Evolutionary conservation across 306 rosid genomes (phyloP).

Genomic region (Hylodesmum podocarpum): DNA sequence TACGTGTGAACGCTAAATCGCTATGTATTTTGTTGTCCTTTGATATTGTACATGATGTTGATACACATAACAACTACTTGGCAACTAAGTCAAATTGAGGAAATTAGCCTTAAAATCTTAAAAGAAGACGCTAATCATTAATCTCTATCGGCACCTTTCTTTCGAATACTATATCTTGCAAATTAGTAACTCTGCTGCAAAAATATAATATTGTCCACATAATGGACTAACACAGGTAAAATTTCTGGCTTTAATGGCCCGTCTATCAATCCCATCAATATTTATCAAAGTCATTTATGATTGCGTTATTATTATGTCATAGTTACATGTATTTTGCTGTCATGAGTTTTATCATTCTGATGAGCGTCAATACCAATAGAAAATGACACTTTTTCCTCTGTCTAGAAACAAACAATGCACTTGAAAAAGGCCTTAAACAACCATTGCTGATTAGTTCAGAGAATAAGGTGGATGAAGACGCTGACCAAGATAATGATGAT

Average conservation of each 20-base stretch:
- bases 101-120: not conserved
- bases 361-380: constrained; percentile 30
- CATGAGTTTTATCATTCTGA: constrained; percentile 16
- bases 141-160: not conserved
- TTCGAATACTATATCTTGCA: not conserved
- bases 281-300: not conserved
- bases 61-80: not conserved
- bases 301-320: not conserved
- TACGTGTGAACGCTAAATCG: not conserved
- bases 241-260: not conserved
- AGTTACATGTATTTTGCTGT: not conserved
- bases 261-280: not conserved
- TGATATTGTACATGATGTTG: not conserved
- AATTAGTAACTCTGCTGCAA: not conserved
- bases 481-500: constrained; percentile 76
- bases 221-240: not conserved
- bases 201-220: not conserved
- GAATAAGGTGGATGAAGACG: constrained; percentile 64
- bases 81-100: not conserved
- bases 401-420: constrained; percentile 43
- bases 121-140: not conserved
- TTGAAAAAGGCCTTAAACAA: constrained; percentile 72
- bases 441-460: constrained; percentile 72
- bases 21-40: not conserved
- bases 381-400: constrained; percentile 30